Base-by-base conservation (phyloP, 2,329 filamentous ascomycete genomes). In the Botryotinia globosa region DNA sequence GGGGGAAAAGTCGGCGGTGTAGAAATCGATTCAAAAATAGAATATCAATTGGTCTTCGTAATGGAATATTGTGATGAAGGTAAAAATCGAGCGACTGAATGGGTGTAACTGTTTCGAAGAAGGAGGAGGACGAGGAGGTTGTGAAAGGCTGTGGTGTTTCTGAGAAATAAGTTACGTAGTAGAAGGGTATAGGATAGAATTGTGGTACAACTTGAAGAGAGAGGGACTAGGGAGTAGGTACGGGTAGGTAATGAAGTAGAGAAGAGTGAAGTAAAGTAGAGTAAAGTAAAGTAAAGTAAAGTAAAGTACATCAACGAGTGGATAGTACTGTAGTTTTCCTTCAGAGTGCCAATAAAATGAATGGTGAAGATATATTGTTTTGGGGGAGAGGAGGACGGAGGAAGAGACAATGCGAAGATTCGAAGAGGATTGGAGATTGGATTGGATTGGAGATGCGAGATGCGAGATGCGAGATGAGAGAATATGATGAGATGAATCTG, bases 61-160 rank as follows among this genome's bases (percentile, higher is more conserved):
- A 48, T 56, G 25, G 34, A 42, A 67, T 67, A 42, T 56, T 39
- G 48, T 29, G 51, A 42, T 9, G 48, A 9, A 7, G 22, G 65
- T 67, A 67, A 22, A 22, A 67, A 25, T 67, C 18, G 65, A 67
- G 65, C 34, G n/a, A 56, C 39, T 29, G 48, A 32, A 67, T 67
- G 25, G 65, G 34, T 56, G 65, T 32, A 42, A n/a, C 29, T 37
- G 22, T 48, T 48, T 32, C 32, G 44, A 44, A 48, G 42, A 14
- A 48, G 62, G 8, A 45, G 62, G 6, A 44, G n/a, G 25, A 20
- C 16, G 37, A 22, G 62, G 44, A 32, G 29, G 61, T 45, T 44
- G 61, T 64, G 61, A 64, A 64, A 64, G 61, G 61, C 39, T 48
- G 63, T 48, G n/a, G 59, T 62, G 63, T 25, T 65, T 44, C 32